A percentile compares a stretch with the other conserved stretches of the same genome.
phyloP scores from a whole-genome alignment of 169 alveolate species.

The Plasmodium cynomolgi region DNA sequence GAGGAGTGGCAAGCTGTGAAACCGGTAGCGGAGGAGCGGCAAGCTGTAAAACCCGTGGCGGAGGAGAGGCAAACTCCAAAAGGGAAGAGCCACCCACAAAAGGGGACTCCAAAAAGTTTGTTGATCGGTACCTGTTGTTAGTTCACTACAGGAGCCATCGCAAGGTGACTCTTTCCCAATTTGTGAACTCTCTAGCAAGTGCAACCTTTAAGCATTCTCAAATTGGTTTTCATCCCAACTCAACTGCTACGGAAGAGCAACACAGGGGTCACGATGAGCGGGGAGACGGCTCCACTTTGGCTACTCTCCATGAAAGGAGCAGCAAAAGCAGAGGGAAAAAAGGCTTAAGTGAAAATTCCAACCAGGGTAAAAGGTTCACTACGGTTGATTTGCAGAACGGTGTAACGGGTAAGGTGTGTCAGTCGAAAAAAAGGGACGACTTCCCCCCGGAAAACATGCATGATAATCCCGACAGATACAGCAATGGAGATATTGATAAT shows the following conservation, averaged over 20 bases:
- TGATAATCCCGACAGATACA: not conserved
- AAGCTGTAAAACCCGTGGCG: not conserved
- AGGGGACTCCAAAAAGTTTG: conserved; percentile 29
- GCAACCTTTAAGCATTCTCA: not conserved
- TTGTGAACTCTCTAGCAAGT: not conserved
- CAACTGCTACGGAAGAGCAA: not conserved
- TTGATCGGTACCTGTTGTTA: conserved; percentile 26
- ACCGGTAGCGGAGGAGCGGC: not conserved
- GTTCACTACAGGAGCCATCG: not conserved
- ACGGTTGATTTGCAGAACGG: not conserved
- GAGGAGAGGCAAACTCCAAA: not conserved
- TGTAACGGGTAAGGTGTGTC: not conserved
- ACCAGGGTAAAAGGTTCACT: not conserved
- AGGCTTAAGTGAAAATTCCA: not conserved
- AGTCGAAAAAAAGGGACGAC: not conserved
- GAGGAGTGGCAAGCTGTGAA: not conserved
- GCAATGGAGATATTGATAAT: not conserved
- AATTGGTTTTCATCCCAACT: not conserved
- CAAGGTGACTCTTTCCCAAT: not conserved
- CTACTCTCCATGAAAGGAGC: not conserved
- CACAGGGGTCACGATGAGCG: not conserved
- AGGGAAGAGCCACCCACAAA: not conserved
- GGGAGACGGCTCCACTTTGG: not conserved
- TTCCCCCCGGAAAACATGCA: not conserved
- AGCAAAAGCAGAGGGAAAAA: not conserved